Evolutionary conservation across 495 filamentous ascomycete species (phyloP).

Genomic region (Penicillium turbatum): DNA sequence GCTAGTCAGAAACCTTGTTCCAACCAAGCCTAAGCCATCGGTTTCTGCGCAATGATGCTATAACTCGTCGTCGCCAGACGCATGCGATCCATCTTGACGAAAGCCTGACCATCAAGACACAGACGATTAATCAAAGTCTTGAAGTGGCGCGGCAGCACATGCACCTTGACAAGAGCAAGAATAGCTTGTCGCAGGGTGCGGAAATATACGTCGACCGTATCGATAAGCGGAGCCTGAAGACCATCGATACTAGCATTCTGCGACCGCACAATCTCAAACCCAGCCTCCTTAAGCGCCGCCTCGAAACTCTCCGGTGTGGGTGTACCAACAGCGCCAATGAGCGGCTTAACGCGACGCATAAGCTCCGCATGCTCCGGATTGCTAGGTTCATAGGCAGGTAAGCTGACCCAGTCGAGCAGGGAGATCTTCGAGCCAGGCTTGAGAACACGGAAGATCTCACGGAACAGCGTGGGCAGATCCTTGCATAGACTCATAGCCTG

Average conservation of each 20-base stretch:
- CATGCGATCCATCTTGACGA: constrained; percentile 60
- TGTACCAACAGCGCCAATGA: constrained; percentile 61
- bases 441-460: constrained; percentile 52
- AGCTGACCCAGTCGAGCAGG: constrained; percentile 56
- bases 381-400: constrained; percentile 51
- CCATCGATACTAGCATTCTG: constrained; percentile 57
- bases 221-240: constrained; percentile 56
- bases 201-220: constrained; percentile 58
- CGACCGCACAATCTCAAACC: constrained; percentile 50
- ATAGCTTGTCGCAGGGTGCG: constrained; percentile 52
- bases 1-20: not conserved
- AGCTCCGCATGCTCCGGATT: constrained; percentile 52
- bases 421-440: constrained; percentile 56
- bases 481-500: constrained; percentile 59
- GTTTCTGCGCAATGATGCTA: constrained; percentile 58
- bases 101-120: constrained; percentile 56
- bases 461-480: constrained; percentile 48
- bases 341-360: constrained; percentile 58
- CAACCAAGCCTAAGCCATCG: constrained; percentile 18
- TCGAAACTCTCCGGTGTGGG: constrained; percentile 53
- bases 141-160: constrained; percentile 54
- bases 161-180: constrained; percentile 49
- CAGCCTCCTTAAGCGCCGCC: constrained; percentile 47
- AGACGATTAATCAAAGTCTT: constrained; percentile 60
- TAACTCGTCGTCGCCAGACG: constrained; percentile 58